Conservation (phyloP, 148 eudicot species). For the Rhododendron simsii region DNA sequence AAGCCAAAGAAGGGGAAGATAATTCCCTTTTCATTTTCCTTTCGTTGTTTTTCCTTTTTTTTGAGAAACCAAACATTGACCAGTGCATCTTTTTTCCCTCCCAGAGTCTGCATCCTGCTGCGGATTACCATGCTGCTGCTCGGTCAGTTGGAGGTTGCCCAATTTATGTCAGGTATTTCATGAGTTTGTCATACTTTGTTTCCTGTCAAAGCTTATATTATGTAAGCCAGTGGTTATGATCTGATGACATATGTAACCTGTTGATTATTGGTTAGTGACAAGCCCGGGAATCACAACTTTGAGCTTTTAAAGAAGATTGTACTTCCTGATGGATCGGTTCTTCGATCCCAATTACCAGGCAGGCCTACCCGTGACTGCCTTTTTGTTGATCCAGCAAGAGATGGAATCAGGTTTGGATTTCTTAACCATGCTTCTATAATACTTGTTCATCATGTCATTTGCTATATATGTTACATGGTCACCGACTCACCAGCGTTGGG, state of each 20-base stretch:
- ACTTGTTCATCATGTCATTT: not conserved
- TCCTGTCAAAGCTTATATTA: not conserved
- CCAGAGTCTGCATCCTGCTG: conserved; percentile 94
- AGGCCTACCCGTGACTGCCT: conserved; percentile 89
- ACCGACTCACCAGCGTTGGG: not conserved
- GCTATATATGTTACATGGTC: not conserved
- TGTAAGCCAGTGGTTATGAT: not conserved
- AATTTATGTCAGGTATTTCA: conserved; percentile 74
- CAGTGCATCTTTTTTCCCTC: conserved; percentile 12
- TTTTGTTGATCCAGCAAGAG: conserved; percentile 89
- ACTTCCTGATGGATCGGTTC: conserved; percentile 91
- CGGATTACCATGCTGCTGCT: conserved; percentile 96
- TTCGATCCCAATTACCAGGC: conserved; percentile 79
- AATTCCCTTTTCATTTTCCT: not conserved
- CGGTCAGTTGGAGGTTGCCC: conserved; percentile 89
- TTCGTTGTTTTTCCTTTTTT: not conserved
- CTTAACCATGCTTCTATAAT: not conserved
- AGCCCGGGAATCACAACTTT: conserved; percentile 87
- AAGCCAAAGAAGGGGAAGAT: not conserved
- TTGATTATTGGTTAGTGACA: conserved; percentile 54
- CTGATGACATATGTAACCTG: not conserved
- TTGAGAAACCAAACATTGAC: not conserved
- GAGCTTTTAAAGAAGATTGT: conserved; percentile 79
- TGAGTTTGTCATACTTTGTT: not conserved
- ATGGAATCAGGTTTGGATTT: conserved; percentile 60